These are phyloP conservation scores for Pythium aristosporum DNA, from an alignment of 352 stramenopile genomes.

Conservation along the genomic window DNA sequence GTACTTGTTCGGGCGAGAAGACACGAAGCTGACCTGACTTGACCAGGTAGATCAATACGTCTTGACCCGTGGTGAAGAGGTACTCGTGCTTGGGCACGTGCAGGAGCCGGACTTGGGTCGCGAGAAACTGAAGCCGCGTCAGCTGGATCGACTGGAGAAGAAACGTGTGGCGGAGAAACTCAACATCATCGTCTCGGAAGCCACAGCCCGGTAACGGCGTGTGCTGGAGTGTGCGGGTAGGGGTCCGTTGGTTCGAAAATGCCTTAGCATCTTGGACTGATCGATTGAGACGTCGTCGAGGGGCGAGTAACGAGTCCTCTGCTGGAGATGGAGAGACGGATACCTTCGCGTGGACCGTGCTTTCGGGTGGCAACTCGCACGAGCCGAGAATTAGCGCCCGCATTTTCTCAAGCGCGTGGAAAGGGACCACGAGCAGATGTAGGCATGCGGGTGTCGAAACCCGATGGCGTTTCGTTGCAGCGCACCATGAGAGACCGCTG, in stretches of 20 bases:
- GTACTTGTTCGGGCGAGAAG: slow-evolving; percentile 34
- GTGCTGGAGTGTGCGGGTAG: background rate
- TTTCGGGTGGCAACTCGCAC: background rate
- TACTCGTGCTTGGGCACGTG: slow-evolving; percentile 44
- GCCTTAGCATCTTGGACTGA: background rate
- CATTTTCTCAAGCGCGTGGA: slow-evolving; percentile 33
- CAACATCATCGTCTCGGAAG: slow-evolving; percentile 24
- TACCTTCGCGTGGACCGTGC: background rate
- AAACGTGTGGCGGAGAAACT: slow-evolving; percentile 44
- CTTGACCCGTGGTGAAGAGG: slow-evolving; percentile 53
- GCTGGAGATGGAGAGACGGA: background rate
- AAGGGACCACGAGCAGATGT: slow-evolving; percentile 40
- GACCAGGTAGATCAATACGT: slow-evolving; percentile 45
- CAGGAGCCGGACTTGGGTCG: slow-evolving; percentile 37
- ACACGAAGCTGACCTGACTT: slow-evolving; percentile 45
- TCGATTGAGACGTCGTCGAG: slow-evolving; percentile 12
- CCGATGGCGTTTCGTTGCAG: slow-evolving; percentile 47
- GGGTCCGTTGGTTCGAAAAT: background rate
- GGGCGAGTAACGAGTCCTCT: slow-evolving; percentile 11
- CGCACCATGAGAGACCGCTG: slow-evolving; percentile 36
- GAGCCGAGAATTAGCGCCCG: slow-evolving; percentile 5
- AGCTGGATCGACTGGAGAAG: slow-evolving; percentile 41
- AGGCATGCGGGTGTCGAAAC: slow-evolving; percentile 37
- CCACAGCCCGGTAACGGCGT: slow-evolving; percentile 10
- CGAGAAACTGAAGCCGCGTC: slow-evolving; percentile 40